Evolutionary conservation across 2,329 filamentous ascomycete genomes (phyloP).

Genomic region (Rugonectria rugulosa): DNA sequence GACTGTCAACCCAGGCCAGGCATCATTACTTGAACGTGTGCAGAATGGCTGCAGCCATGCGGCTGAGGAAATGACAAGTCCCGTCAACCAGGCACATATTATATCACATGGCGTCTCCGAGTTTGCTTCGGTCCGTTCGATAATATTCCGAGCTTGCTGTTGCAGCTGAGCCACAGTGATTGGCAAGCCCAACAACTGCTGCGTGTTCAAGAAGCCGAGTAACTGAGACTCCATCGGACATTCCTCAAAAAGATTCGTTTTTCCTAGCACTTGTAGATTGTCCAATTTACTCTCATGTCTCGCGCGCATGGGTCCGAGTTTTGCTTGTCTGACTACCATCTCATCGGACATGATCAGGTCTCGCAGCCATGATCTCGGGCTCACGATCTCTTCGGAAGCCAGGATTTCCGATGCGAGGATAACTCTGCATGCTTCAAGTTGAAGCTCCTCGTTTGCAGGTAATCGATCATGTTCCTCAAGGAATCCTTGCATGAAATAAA

Average conservation of each 20-base stretch:
- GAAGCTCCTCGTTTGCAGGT: conserved; percentile 30
- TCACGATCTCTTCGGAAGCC: neutral
- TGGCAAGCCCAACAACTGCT: neutral
- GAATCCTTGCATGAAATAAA: conserved; percentile 38
- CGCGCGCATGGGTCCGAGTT: conserved; percentile 35
- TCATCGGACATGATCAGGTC: conserved; percentile 34
- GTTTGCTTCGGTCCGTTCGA: conserved; percentile 15
- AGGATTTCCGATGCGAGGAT: conserved; percentile 39
- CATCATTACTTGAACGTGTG: neutral
- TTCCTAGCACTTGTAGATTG: conserved; percentile 28
- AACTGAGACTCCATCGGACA: conserved; percentile 39
- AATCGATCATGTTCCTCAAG: conserved; percentile 28
- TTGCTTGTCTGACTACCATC: conserved; percentile 22
- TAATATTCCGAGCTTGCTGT: conserved; percentile 23
- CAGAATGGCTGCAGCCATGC: conserved; percentile 22
- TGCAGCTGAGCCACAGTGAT: conserved; percentile 24
- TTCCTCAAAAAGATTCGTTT: conserved; percentile 36
- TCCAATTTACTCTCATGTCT: conserved; percentile 27
- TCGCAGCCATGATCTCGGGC: conserved; percentile 35
- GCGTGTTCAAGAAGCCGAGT: conserved; percentile 13
- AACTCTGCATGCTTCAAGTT: conserved; percentile 25
- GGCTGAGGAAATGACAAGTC: conserved; percentile 11
- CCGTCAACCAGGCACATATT: conserved; percentile 20
- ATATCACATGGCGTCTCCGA: conserved; percentile 20
- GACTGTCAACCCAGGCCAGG: neutral